Evolutionary conservation across 2,329 filamentous ascomycete genomes (phyloP).

Genomic region (Lachnellula willkommii): DNA sequence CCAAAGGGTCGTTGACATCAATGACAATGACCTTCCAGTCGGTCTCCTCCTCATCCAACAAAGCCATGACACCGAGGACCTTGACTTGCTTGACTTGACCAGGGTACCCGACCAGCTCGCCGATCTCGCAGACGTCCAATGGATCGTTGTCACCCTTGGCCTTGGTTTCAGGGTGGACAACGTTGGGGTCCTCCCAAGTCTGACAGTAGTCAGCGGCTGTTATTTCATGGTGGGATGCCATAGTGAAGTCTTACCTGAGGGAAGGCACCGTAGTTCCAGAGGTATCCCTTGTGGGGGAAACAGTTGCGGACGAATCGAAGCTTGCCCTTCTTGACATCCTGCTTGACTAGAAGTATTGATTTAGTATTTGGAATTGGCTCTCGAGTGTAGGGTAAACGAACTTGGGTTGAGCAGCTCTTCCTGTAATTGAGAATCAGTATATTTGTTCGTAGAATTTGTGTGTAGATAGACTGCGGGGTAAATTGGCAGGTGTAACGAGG

Average conservation of each 20-base stretch:
- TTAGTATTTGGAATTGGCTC: slow-evolving; percentile 34
- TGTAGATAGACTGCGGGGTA: background rate
- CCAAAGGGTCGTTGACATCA: slow-evolving; percentile 94
- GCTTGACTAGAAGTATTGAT: slow-evolving; percentile 77
- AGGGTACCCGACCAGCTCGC: slow-evolving; percentile 91
- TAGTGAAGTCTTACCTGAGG: slow-evolving; percentile 64
- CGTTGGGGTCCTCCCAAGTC: slow-evolving; percentile 99
- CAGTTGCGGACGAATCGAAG: slow-evolving; percentile 99
- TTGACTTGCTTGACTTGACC: slow-evolving; percentile 99
- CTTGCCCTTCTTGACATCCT: slow-evolving; percentile 99
- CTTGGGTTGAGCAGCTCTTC: slow-evolving; percentile 97
- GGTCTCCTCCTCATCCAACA: slow-evolving; percentile 98
- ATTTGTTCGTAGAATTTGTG: background rate
- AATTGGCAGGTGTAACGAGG: slow-evolving; percentile 8
- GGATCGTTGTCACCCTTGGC: slow-evolving; percentile 99
- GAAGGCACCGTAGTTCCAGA: slow-evolving; percentile 99
- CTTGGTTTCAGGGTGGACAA: slow-evolving; percentile 96
- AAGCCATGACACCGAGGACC: slow-evolving; percentile 97
- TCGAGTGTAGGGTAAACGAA: background rate
- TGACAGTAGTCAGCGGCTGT: slow-evolving; percentile 35
- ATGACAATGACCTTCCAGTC: slow-evolving; percentile 99
- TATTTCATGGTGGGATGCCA: background rate
- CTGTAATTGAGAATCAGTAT: slow-evolving; percentile 38
- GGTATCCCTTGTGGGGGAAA: slow-evolving; percentile 99
- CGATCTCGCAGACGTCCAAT: slow-evolving; percentile 98